phyloP scores from a whole-genome alignment of 257 asterid genomes.

The Lithospermum erythrorhizon region DNA sequence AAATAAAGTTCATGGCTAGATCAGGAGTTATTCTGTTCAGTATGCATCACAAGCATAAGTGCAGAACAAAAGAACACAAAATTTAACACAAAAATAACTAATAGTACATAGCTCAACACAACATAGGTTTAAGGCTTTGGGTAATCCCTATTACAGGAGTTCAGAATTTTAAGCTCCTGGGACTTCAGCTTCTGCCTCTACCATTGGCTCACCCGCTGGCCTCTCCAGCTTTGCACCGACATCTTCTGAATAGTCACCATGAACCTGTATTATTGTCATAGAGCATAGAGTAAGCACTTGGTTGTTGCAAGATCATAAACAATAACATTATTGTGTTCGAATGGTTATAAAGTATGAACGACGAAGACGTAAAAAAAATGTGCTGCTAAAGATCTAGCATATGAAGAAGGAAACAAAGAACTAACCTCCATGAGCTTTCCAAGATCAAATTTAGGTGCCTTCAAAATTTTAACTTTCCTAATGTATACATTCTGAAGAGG shows the following conservation, averaged over 20 bases:
- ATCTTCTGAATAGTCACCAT: neutral
- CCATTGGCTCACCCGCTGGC: conserved; percentile 10
- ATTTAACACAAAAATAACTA: neutral
- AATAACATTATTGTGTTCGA: neutral
- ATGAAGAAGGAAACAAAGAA: neutral
- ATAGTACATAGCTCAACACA: neutral
- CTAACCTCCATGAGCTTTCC: conserved; percentile 32
- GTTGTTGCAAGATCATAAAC: neutral
- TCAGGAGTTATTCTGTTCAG: no score
- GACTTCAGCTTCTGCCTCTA: conserved; percentile 10
- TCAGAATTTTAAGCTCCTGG: conserved; percentile 6
- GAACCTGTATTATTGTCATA: neutral
- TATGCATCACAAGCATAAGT: no score
- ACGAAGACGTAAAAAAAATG: neutral
- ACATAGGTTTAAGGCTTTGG: neutral
- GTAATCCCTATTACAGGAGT: neutral
- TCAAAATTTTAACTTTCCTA: conserved; percentile 29
- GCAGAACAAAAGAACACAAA: neutral
- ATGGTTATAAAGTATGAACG: neutral
- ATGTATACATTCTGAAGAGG: conserved; percentile 30
- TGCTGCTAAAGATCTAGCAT: no score
- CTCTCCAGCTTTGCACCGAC: neutral
- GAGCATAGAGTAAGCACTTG: neutral
- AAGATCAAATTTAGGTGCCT: conserved; percentile 30
- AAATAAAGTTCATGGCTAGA: no score